phyloP scores from a whole-genome alignment of 208 protist genomes.

The Crithidia expoeki region DNA sequence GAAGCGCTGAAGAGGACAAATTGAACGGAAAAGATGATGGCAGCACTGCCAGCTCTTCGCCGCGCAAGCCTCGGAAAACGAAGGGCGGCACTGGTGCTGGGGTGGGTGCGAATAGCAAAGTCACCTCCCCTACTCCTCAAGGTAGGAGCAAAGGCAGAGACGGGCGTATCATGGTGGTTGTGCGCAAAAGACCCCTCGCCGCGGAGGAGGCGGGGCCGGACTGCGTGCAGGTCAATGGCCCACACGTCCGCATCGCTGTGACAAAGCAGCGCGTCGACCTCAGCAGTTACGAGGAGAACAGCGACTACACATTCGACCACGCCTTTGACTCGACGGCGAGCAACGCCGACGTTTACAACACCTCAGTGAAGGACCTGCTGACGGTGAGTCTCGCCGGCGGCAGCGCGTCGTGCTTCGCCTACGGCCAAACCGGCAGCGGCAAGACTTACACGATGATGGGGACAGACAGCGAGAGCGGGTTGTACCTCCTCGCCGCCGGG shows the following conservation, averaged over 20 bases:
- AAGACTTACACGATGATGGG: slow-evolving; percentile 95
- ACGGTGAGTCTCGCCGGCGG: slow-evolving; percentile 88
- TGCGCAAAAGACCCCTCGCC: slow-evolving; percentile 86
- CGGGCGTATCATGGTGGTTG: slow-evolving; percentile 81
- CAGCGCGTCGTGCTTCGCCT: slow-evolving; percentile 95
- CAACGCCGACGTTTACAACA: slow-evolving; percentile 90
- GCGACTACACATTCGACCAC: slow-evolving; percentile 94
- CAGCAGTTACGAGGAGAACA: slow-evolving; percentile 94
- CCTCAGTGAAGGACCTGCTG: slow-evolving; percentile 80
- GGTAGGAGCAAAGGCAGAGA: slow-evolving; percentile 35
- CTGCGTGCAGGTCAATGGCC: slow-evolving; percentile 54
- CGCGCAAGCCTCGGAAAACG: background rate
- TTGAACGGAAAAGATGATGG: background rate
- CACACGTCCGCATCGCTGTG: slow-evolving; percentile 56
- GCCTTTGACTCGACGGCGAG: slow-evolving; percentile 77
- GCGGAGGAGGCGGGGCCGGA: slow-evolving; percentile 48
- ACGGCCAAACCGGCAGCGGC: slow-evolving; percentile 92
- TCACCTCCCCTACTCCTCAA: background rate
- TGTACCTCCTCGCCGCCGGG: slow-evolving; percentile 91
- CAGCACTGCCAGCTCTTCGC: background rate
- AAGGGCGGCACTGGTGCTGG: background rate
- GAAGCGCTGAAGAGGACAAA: background rate
- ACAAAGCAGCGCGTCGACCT: slow-evolving; percentile 94
- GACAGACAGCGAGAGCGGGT: slow-evolving; percentile 64
- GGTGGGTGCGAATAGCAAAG: background rate